Base-by-base conservation (phyloP, 179 eudicot genomes). In the Gypsophila paniculata region DNA sequence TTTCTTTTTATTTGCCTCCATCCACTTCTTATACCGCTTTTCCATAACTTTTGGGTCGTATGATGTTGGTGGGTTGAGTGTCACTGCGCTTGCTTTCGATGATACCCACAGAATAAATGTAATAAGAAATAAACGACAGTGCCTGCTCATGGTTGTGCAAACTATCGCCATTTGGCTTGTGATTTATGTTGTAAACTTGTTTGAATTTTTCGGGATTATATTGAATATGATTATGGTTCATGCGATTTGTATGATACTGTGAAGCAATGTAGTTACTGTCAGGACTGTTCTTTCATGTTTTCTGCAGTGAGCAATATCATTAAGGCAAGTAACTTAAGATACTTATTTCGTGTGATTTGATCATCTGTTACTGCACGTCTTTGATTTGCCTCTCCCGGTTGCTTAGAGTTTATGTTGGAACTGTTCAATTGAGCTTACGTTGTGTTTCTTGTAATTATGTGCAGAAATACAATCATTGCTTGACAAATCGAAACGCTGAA, bases 401-500 rank as follows among this genome's bases (percentile, higher is more conserved):
- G 25, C 17, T 13, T 18, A 22, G 60, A 18, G n/a, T 8, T 23
- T 58, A 9, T 58, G 1, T 58, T 0, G 4, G 11, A 8, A 58
- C 5, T 58, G 61, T 29, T 4, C 5, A 9, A 17, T 52, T 15
- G 57, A 52, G 19, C 19, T 52, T 17, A 6, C 57, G n/a, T 17
- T 39, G 0, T 8, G n/a, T n/a, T n/a, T n/a, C n/a, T 9, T 44
- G 49, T 44, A 44, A 44, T 3, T 44, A 75, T 85, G 89, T 72
- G 78, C 81, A 34, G 82, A 83, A 55, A 54, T 89, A 72, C 84
- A 81, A 55, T 91, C 95, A 34, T 89, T 88, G 86, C 70, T 65
- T 60, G 51, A n/a, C 62, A 8, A 55, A 39, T 74, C 36, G n/a
- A 15, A 19, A 6, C 61, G 48, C 11, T 12, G 22, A 64, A 9